A percentile compares a stretch with the other conserved stretches of the same genome.
Conservation (phyloP, 202 grass and related monocot genomes). For the Cymbopogon flexuosus region DNA sequence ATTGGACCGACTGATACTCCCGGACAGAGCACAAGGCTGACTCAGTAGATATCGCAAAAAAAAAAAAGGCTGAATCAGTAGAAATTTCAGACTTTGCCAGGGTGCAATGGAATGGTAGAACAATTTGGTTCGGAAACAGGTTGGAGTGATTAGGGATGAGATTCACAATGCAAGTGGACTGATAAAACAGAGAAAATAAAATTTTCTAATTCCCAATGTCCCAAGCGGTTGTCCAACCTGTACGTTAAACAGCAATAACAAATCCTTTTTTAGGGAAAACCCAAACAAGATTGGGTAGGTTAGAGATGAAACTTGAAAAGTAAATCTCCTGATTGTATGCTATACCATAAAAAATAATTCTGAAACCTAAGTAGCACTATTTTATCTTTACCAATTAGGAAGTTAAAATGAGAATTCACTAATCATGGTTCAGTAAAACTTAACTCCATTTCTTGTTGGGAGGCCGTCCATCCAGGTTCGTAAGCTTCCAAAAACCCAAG, state of each 20-base stretch:
- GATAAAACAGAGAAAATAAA: neutral
- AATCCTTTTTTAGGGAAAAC: neutral
- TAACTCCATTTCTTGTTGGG: conserved; percentile 78
- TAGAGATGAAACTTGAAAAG: neutral
- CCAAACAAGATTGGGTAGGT: neutral
- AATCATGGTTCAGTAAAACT: conserved; percentile 43
- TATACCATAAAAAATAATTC: neutral
- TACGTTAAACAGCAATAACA: neutral
- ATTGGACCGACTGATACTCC: neutral
- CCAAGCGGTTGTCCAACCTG: neutral
- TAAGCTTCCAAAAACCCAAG: conserved; percentile 85
- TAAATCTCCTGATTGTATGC: neutral
- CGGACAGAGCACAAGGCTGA: neutral
- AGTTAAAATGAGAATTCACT: neutral
- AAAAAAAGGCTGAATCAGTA: neutral
- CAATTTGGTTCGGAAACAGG: neutral
- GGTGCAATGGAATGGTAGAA: neutral
- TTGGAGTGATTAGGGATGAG: neutral
- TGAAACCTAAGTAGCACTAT: neutral
- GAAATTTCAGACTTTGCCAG: neutral
- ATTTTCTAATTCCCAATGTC: neutral
- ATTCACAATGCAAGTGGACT: neutral
- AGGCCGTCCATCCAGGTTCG: conserved; percentile 79
- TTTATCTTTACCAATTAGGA: neutral
- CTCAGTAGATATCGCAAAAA: neutral